Percentiles rank a stretch among this genome's conserved stretches.
These are phyloP conservation scores for Tetrapyrgos nigripes DNA, from an alignment of 1,284 basidiomycete species.

Conservation along the genomic window DNA sequence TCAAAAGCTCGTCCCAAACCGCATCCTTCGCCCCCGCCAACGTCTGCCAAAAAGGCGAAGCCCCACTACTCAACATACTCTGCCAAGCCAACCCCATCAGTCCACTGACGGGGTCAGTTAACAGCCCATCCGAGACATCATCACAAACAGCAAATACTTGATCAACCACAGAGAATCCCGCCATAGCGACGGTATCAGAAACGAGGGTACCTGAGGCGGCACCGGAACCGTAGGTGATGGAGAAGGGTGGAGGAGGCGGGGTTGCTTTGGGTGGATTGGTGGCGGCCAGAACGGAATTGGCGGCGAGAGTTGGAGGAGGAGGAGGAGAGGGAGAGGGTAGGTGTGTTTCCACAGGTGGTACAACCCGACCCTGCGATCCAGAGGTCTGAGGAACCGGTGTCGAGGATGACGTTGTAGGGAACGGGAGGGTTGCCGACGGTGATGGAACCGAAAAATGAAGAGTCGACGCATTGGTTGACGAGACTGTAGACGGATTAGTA, in stretches of 20 bases:
- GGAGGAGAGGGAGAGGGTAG: constrained; percentile 51
- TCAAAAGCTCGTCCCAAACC: constrained; percentile 69
- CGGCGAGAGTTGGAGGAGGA: too few species aligned
- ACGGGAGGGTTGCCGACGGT: constrained; percentile 72
- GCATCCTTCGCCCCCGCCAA: constrained; percentile 61
- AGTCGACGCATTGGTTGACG: constrained; percentile 63
- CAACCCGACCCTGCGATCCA: constrained; percentile 76
- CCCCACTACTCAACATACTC: constrained; percentile 56
- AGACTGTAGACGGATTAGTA: constrained; percentile 42
- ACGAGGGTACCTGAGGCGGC: constrained; percentile 74
- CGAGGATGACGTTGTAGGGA: constrained; percentile 76
- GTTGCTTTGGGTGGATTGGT: too few species aligned
- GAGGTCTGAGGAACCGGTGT: constrained; percentile 80
- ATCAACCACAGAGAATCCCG: constrained; percentile 74
- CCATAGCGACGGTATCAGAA: constrained; percentile 80
- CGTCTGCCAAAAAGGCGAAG: constrained; percentile 75
- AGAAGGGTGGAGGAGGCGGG: constrained; percentile 67
- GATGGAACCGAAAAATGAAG: constrained; percentile 70
- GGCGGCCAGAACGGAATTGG: too few species aligned
- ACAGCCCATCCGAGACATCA: constrained; percentile 48
- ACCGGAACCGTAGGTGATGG: constrained; percentile 86
- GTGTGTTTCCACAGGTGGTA: constrained; percentile 48
- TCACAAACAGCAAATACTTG: constrained; percentile 73
- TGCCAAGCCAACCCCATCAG: constrained; percentile 71
- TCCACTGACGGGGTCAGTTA: constrained; percentile 64